These are phyloP conservation scores for Tuber brumale DNA, from an alignment of 495 filamentous ascomycete species.

Conservation along the genomic window DNA sequence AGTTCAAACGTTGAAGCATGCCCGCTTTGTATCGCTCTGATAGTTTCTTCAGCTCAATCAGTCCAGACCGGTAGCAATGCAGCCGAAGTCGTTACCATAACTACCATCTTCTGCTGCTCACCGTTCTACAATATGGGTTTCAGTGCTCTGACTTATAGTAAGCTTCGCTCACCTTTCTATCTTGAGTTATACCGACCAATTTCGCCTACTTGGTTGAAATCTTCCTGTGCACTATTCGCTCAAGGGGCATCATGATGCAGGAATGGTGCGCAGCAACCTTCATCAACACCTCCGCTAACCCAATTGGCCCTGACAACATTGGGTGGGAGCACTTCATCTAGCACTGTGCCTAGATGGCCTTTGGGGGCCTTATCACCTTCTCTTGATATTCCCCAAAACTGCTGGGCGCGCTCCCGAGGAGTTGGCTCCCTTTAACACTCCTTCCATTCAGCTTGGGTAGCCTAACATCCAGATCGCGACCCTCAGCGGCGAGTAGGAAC, in stretches of 20 bases:
- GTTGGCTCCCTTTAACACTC: slow-evolving; percentile 54
- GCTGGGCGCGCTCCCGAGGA: slow-evolving; percentile 58
- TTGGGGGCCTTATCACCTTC: slow-evolving; percentile 53
- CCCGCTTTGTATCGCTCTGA: slow-evolving; percentile 46
- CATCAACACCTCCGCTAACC: slow-evolving; percentile 61
- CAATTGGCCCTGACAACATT: slow-evolving; percentile 54
- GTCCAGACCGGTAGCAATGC: slow-evolving; percentile 45
- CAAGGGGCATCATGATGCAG: slow-evolving; percentile 58
- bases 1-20: no score
- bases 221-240: slow-evolving; percentile 57
- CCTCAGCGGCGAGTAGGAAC: no score
- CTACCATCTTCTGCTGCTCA: slow-evolving; percentile 60
- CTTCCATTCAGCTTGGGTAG: not conserved
- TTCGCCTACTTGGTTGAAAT: slow-evolving; percentile 59
- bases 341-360: slow-evolving; percentile 57
- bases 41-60: slow-evolving; percentile 53
- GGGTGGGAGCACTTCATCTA: slow-evolving; percentile 59
- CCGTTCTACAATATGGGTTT: slow-evolving; percentile 65
- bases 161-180: slow-evolving; percentile 19
- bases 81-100: slow-evolving; percentile 50
- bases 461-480: no score
- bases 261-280: slow-evolving; percentile 53
- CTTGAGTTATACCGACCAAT: not conserved
- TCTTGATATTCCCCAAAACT: slow-evolving; percentile 63
- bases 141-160: slow-evolving; percentile 62